Base-by-base conservation (phyloP, 352 stramenopile genomes). In the Aphanomyces astaci region DNA sequence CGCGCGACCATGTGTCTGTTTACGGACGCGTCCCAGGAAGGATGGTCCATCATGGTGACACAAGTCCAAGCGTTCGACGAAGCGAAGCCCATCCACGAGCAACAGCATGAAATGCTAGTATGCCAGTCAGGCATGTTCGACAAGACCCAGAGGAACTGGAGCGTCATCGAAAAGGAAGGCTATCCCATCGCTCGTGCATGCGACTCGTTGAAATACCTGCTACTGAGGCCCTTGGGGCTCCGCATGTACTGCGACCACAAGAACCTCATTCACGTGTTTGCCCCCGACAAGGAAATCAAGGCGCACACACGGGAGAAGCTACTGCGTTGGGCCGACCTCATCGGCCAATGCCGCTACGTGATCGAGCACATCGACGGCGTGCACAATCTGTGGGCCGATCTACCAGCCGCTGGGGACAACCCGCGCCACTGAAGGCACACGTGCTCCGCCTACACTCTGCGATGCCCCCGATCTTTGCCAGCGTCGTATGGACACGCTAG, bases 241-340 rank as follows among this genome's bases (percentile, higher is more conserved):
- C 28, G 3, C 24, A 22, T 77, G 2, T 76, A 48, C 32, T 72
- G 59, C 19, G 69, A 76, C 28, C 74, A 75, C 31, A 57, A 53
- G 1, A 76, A 73, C n/a, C 30, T 76, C 0, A 74, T 76, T 24
- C 62, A 75, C 3, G 54, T 76, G 0, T 77, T 77, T 39, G 49
- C 62, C 4, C 59, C 71, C 1, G 15, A 33, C 13, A 30, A 13
- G 7, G 59, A 73, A 27, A 52, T 70, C 0, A 72, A 72, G 11
- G 36, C 65, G 11, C 55, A 73, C 24, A 22, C 72, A 0, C 63
- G 63, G 5, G 40, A 63, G 1, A 75, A 75, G n/a, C 49, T 72
- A 0, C 51, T 66, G n/a, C 70, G 64, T 0, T 78, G 73, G 71
- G 49, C 64, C 0, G 63, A 71, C 31, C 49, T 33, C 0, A 32